A percentile compares a stretch with the other conserved stretches of the same genome.
Evolutionary conservation across 192 early-diverging fungal genomes (phyloP).

Genomic region (Powellomyces hirtus): DNA sequence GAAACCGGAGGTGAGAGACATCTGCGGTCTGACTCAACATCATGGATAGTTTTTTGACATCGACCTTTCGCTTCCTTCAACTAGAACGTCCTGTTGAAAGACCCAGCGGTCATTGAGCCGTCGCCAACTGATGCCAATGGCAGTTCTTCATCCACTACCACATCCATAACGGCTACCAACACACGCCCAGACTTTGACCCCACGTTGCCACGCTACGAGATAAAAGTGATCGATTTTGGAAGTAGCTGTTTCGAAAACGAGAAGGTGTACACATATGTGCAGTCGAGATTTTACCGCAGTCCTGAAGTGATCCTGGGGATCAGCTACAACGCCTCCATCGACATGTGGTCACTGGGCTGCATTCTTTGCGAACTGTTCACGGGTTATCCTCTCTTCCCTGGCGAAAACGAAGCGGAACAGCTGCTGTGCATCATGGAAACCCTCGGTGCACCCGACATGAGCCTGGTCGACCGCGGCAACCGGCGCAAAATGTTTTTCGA

Average conservation of each 20-base stretch:
- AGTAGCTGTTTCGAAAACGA: slow-evolving; percentile 91
- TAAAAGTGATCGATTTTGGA: slow-evolving; percentile 99
- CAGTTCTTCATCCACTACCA: background rate
- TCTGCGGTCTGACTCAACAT: too few relatives aligned
- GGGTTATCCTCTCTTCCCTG: slow-evolving; percentile 92
- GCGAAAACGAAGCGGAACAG: slow-evolving; percentile 97
- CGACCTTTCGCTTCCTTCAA: background rate
- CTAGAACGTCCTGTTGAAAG: slow-evolving; percentile 81
- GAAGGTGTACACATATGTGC: slow-evolving; percentile 97
- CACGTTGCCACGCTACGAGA: slow-evolving; percentile 42
- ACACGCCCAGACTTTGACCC: slow-evolving; percentile 41
- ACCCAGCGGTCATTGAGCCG: slow-evolving; percentile 49
- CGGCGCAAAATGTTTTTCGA: slow-evolving; percentile 86
- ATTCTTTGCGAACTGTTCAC: slow-evolving; percentile 84
- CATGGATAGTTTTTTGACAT: too few relatives aligned
- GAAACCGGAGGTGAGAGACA: slow-evolving; percentile 83
- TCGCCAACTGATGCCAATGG: slow-evolving; percentile 22
- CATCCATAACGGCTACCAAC: too few relatives aligned
- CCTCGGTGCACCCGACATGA: slow-evolving; percentile 71
- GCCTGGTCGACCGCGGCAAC: slow-evolving; percentile 73
- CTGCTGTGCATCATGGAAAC: slow-evolving; percentile 94
- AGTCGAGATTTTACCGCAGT: slow-evolving; percentile 93
- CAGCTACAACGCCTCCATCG: slow-evolving; percentile 86
- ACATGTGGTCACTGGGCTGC: slow-evolving; percentile 97
- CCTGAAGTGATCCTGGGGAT: slow-evolving; percentile 93